Conservation (phyloP, 164 flowering plant species). For the Kalanchoe fedtschenkoi region DNA sequence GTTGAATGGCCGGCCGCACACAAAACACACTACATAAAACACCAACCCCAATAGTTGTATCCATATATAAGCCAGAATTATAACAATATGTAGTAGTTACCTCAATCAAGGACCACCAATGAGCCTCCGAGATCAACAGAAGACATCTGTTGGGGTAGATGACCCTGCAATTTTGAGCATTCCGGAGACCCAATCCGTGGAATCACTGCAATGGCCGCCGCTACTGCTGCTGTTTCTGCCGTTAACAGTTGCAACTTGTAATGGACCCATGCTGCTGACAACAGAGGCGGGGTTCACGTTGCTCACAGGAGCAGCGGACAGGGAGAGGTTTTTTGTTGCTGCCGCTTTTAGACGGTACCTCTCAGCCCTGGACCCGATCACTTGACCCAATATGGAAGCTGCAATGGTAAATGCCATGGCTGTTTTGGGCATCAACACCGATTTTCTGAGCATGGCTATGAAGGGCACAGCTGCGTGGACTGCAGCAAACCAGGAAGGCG, state of each 20-base stretch:
- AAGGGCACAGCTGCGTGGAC: constrained; percentile 92
- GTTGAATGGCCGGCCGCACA: background rate
- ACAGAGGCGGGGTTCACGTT: background rate
- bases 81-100: background rate
- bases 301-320: background rate
- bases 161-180: background rate
- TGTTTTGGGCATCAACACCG: constrained; percentile 82
- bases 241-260: background rate
- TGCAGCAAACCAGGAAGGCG: constrained; percentile 71
- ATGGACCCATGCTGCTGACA: background rate
- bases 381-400: constrained; percentile 89
- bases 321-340: constrained; percentile 17
- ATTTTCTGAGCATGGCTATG: constrained; percentile 72
- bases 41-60: background rate
- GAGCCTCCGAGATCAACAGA: background rate
- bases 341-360: constrained; percentile 52
- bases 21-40: background rate
- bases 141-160: background rate
- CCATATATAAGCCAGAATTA: background rate
- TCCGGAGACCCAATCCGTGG: background rate
- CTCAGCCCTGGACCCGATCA: constrained; percentile 91
- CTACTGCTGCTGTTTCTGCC: background rate
- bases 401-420: constrained; percentile 99
- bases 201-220: background rate
- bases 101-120: background rate